Percentiles rank a stretch among this genome's conserved stretches.
phyloP scores from a whole-genome alignment of 2,329 filamentous ascomycete genomes.

The Trichoderma semiorbis region DNA sequence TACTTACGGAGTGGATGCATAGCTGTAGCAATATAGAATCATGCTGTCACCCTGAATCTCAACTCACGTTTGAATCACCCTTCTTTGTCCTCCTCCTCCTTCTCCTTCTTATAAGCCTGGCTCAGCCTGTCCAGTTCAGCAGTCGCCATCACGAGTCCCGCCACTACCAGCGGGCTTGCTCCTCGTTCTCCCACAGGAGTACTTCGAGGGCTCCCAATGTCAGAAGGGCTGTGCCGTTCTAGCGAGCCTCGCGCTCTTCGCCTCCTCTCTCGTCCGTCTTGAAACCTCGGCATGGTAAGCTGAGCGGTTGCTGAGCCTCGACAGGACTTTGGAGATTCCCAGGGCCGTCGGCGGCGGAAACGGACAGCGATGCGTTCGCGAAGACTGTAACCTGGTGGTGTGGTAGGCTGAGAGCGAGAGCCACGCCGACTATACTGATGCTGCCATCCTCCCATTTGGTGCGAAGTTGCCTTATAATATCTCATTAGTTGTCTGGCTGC shows the following conservation, averaged over 20 bases:
- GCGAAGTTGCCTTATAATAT: neutral
- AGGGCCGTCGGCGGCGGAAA: slow-evolving; percentile 27
- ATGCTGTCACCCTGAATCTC: too few species aligned
- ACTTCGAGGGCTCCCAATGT: slow-evolving; percentile 21
- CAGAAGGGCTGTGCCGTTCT: slow-evolving; percentile 25
- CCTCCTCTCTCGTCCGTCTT: slow-evolving; percentile 30
- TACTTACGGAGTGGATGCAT: neutral
- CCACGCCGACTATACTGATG: slow-evolving; percentile 19
- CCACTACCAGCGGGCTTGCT: slow-evolving; percentile 27
- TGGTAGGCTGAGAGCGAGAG: slow-evolving; percentile 26
- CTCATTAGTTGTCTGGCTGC: neutral
- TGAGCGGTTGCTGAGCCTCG: slow-evolving; percentile 18
- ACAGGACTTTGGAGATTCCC: slow-evolving; percentile 24
- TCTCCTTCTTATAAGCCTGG: neutral
- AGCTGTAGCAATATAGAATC: neutral
- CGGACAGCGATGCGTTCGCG: slow-evolving; percentile 25
- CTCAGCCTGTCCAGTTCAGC: slow-evolving; percentile 34
- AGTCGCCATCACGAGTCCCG: slow-evolving; percentile 29
- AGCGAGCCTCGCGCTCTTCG: slow-evolving; percentile 31
- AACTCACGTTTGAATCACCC: neutral
- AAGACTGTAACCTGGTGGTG: slow-evolving; percentile 25
- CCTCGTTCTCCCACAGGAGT: slow-evolving; percentile 24
- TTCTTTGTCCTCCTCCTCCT: neutral
- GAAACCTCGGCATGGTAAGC: slow-evolving; percentile 18
- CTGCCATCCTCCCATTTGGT: slow-evolving; percentile 16